phyloP scores from a whole-genome alignment of 306 rosid species.

The Carpinus viminea region DNA sequence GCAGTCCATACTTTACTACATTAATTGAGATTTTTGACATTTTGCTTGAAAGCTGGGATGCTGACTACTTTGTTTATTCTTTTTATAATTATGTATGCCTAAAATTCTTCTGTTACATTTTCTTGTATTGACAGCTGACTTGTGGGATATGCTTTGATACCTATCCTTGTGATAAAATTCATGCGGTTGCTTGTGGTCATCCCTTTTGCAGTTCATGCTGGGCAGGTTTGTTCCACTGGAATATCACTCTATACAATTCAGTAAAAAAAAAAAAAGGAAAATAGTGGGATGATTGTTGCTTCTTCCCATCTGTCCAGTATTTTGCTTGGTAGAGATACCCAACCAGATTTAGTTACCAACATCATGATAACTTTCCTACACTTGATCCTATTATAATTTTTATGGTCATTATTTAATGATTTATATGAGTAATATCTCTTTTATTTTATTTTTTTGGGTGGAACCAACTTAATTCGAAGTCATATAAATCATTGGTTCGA shows the following conservation, averaged over 20 bases:
- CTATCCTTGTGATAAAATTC: constrained; percentile 41
- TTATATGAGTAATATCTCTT: too few species aligned
- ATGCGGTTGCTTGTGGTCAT: constrained; percentile 56
- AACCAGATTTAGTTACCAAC: not conserved
- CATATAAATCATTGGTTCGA: too few species aligned
- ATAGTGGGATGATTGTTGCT: not conserved
- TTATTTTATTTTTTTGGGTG: too few species aligned
- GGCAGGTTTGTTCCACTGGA: constrained; percentile 43
- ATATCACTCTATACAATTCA: not conserved
- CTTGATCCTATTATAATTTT: too few species aligned
- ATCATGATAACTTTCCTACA: not conserved
- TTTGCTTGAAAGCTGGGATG: constrained; percentile 14
- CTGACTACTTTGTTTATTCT: not conserved
- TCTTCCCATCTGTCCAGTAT: not conserved
- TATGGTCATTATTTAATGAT: too few species aligned
- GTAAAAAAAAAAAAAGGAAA: not conserved
- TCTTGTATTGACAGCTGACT: constrained; percentile 39
- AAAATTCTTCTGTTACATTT: constrained; percentile 8
- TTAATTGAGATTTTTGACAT: not conserved
- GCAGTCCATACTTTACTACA: not conserved
- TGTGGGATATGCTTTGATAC: constrained; percentile 66
- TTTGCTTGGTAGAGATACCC: not conserved
- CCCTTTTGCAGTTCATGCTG: constrained; percentile 58
- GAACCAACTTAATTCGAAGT: too few species aligned
- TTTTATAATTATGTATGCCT: not conserved